Percentiles rank a stretch among this genome's conserved stretches.
phyloP scores from a whole-genome alignment of 1,284 basidiomycete genomes.

The Cryptococcus amylolentus region DNA sequence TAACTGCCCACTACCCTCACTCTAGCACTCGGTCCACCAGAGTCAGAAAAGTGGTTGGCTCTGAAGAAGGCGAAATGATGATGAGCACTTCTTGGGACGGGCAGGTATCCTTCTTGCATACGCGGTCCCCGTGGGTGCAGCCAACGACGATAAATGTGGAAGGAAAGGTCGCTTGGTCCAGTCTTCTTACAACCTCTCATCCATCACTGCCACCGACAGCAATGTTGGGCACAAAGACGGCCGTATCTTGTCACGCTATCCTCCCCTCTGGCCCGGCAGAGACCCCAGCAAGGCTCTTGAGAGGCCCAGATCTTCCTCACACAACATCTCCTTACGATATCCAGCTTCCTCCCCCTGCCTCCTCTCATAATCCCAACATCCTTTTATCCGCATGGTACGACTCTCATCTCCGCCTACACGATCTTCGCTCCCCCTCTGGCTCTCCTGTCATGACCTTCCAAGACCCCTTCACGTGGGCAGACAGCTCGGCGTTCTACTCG shows the following conservation, averaged over 20 bases:
- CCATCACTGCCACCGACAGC: constrained; percentile 7
- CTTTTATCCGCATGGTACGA: constrained; percentile 48
- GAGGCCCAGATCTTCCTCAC: constrained; percentile 23
- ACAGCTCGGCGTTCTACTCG: constrained; percentile 41
- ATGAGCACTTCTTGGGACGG: constrained; percentile 32
- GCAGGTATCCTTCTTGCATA: constrained; percentile 19
- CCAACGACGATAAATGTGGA: constrained; percentile 21
- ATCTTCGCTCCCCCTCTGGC: constrained; percentile 29
- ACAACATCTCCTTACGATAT: constrained; percentile 35
- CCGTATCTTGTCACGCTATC: constrained; percentile 16
- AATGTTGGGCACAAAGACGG: constrained; percentile 21
- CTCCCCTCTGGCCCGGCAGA: constrained; percentile 10
- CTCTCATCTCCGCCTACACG: constrained; percentile 43
- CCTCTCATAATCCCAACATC: constrained; percentile 16
- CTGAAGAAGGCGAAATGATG: constrained; percentile 14
- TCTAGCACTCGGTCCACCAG: constrained; percentile 4
- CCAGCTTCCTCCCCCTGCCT: constrained; percentile 7
- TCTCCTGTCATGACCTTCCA: constrained; percentile 21
- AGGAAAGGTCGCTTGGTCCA: constrained; percentile 33
- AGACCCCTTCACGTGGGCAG: constrained; percentile 46
- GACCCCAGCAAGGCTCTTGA: constrained; percentile 7
- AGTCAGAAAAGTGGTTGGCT: constrained; percentile 7
- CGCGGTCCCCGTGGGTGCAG: constrained; percentile 35
- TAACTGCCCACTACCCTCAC: constrained; percentile 22
- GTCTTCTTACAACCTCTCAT: constrained; percentile 17